Evolutionary conservation across 176 grass and related monocot species (phyloP).

Genomic region (Bothriochloa decipiens): DNA sequence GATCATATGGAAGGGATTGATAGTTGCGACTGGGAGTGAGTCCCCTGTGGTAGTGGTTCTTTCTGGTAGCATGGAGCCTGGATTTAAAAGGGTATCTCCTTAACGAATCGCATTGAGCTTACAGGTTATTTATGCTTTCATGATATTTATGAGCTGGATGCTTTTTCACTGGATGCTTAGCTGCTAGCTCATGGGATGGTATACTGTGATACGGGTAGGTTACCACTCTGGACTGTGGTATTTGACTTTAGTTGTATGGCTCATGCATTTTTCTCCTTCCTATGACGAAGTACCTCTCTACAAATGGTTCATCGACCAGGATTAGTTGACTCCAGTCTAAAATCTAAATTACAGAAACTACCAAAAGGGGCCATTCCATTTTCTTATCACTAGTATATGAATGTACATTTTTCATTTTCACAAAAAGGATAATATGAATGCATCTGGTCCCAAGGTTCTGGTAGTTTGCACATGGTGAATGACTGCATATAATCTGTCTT

Average conservation of each 20-base stretch:
- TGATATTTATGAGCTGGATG: background rate
- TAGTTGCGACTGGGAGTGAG: slow-evolving; percentile 62
- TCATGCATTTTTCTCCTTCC: background rate
- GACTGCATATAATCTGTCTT: background rate
- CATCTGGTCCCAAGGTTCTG: background rate
- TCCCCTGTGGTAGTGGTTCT: slow-evolving; percentile 74
- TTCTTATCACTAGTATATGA: background rate
- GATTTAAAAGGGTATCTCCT: slow-evolving; percentile 63
- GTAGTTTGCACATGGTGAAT: slow-evolving; percentile 9
- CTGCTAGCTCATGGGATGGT: background rate
- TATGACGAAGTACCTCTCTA: slow-evolving; percentile 7
- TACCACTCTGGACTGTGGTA: background rate
- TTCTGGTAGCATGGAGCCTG: slow-evolving; percentile 77
- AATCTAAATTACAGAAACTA: background rate
- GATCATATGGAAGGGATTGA: slow-evolving; percentile 79
- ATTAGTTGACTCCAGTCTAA: slow-evolving; percentile 9
- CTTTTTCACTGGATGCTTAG: background rate
- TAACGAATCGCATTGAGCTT: background rate
- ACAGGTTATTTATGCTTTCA: background rate
- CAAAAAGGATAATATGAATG: background rate
- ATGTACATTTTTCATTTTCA: background rate
- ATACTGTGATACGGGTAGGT: background rate
- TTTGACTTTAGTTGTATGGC: slow-evolving; percentile 4
- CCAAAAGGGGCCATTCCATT: background rate
- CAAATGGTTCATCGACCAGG: background rate